Conservation (phyloP, 768 basidiomycete species). For the Basidioascus undulatus region DNA sequence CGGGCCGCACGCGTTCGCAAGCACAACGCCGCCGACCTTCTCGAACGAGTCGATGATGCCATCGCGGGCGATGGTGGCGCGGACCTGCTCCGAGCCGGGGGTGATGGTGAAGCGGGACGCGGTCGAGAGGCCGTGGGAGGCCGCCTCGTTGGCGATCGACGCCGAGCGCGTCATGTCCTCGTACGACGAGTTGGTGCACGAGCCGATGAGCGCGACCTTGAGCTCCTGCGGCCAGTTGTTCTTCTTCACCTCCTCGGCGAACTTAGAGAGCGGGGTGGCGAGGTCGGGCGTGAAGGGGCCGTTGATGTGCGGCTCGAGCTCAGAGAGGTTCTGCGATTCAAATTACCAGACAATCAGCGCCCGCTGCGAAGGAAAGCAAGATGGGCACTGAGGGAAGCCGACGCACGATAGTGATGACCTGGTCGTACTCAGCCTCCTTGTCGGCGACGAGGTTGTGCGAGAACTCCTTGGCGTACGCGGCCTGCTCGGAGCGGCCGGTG, state of each 20-base stretch:
- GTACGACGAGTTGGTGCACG: slow-evolving; percentile 99
- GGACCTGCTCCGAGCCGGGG: slow-evolving; percentile 92
- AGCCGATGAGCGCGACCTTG: slow-evolving; percentile 92
- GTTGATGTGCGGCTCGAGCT: slow-evolving; percentile 97
- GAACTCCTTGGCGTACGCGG: slow-evolving; percentile 69
- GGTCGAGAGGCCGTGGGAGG: slow-evolving; percentile 56
- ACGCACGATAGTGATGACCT: slow-evolving; percentile 69
- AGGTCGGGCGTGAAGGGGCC: slow-evolving; percentile 99
- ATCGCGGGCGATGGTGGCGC: slow-evolving; percentile 91
- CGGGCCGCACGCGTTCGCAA: slow-evolving; percentile 96
- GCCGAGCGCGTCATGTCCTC: slow-evolving; percentile 99
- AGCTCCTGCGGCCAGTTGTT: slow-evolving; percentile 93
- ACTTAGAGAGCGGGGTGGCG: slow-evolving; percentile 92
- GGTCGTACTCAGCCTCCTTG: slow-evolving; percentile 72
- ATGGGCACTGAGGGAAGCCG: neutral
- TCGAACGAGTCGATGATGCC: slow-evolving; percentile 78
- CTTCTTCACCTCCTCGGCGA: slow-evolving; percentile 69
- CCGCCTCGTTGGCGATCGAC: slow-evolving; percentile 72
- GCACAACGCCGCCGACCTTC: slow-evolving; percentile 64
- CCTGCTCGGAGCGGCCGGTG: slow-evolving; percentile 72
- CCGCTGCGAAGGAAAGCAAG: neutral
- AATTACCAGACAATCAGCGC: neutral
- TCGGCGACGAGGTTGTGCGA: slow-evolving; percentile 76
- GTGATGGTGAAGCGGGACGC: slow-evolving; percentile 96
- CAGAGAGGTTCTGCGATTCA: slow-evolving; percentile 50